A percentile compares a stretch with the other conserved stretches of the same genome.
phyloP scores from a whole-genome alignment of 768 basidiomycete genomes.

The Chalciporus chontae region DNA sequence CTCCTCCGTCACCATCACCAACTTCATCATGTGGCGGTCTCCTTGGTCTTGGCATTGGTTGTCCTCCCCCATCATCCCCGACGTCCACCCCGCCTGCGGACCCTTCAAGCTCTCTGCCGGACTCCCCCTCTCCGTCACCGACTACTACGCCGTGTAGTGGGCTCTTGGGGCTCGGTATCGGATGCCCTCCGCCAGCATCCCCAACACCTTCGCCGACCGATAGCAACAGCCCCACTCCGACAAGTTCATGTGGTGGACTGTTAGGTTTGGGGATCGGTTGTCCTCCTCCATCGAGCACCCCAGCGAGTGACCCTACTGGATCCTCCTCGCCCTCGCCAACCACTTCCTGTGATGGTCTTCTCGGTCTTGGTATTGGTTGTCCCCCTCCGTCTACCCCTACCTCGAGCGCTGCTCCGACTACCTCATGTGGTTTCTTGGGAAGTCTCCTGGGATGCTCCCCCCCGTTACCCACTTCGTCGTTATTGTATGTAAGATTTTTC shows the following conservation, averaged over 20 bases:
- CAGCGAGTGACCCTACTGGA: not conserved
- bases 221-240: not conserved
- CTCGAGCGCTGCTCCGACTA: constrained; percentile 4
- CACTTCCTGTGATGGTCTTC: constrained; percentile 6
- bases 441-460: constrained; percentile 16
- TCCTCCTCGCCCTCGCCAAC: not conserved
- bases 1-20: constrained; percentile 3
- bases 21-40: constrained; percentile 4
- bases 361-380: constrained; percentile 14
- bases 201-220: not conserved
- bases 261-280: constrained; percentile 14
- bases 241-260: constrained; percentile 6
- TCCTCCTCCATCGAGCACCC: constrained; percentile 7
- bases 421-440: constrained; percentile 18
- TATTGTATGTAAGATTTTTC: constrained; percentile 10
- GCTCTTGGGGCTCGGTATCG: constrained; percentile 14
- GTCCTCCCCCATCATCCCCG: constrained; percentile 2
- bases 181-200: constrained; percentile 3
- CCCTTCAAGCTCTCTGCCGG: not conserved
- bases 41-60: constrained; percentile 14
- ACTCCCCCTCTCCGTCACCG: constrained; percentile 3
- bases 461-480: constrained; percentile 1
- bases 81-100: not conserved
- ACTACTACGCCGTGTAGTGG: constrained; percentile 10
- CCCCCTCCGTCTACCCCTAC: not conserved